Conservation (phyloP, 2,329 filamentous ascomycete genomes). For the Colletotrichum tanaceti region DNA sequence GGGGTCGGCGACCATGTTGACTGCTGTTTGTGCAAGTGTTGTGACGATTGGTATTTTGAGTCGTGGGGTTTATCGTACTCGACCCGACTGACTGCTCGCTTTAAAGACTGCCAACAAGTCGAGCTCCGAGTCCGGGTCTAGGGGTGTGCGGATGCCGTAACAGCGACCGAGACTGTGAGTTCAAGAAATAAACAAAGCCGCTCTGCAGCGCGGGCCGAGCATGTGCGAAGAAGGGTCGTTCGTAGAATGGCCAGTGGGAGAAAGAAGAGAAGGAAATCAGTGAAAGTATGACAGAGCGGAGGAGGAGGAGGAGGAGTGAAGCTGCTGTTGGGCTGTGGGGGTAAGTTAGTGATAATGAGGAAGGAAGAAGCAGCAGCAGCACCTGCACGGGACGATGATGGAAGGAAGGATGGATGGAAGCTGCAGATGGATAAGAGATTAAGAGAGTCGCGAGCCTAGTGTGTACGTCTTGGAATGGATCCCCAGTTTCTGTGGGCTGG, state of each 20-base stretch:
- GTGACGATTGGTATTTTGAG: slow-evolving; percentile 11
- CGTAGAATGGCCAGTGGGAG: not conserved
- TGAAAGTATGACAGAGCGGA: not conserved
- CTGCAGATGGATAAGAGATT: slow-evolving; percentile 40
- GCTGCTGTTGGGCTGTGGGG: slow-evolving; percentile 16
- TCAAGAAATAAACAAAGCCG: slow-evolving; percentile 42
- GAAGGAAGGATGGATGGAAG: slow-evolving; percentile 22
- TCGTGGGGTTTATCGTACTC: slow-evolving; percentile 11
- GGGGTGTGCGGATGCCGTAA: not conserved
- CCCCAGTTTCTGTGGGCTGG: slow-evolving; percentile 12
- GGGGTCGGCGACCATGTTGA: slow-evolving; percentile 50
- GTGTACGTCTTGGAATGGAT: slow-evolving; percentile 30
- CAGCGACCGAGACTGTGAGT: slow-evolving; percentile 11
- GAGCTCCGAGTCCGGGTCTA: slow-evolving; percentile 9
- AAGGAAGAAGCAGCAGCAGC: slow-evolving; percentile 7
- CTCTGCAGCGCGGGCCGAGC: slow-evolving; percentile 37
- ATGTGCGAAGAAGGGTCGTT: slow-evolving; percentile 22
- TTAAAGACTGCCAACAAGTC: slow-evolving; percentile 26
- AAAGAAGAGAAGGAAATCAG: slow-evolving; percentile 1
- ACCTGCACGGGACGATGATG: slow-evolving; percentile 2
- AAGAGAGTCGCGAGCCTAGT: slow-evolving; percentile 10
- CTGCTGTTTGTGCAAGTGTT: not conserved
- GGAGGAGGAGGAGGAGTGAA: not conserved
- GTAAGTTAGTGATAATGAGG: slow-evolving; percentile 30
- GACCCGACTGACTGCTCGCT: slow-evolving; percentile 25